Conservation (phyloP, 148 eudicot species). For the Chenopodium suecicum region DNA sequence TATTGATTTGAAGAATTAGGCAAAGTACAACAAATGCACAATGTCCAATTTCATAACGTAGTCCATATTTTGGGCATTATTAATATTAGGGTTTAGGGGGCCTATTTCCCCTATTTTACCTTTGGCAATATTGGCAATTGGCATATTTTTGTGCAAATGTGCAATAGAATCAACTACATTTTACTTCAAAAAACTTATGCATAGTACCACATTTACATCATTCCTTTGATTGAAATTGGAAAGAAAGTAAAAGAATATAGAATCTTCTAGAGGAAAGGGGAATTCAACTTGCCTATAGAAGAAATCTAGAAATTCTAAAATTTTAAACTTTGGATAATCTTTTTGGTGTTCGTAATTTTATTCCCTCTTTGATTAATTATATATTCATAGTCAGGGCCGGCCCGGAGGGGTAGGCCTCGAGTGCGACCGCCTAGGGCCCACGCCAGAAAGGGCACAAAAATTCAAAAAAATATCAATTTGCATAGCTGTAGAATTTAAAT, state of each 20-base stretch:
- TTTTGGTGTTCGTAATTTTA: neutral
- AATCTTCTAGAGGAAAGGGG: neutral
- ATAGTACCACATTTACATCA: constrained; percentile 3
- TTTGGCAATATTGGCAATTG: neutral
- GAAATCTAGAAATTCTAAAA: neutral
- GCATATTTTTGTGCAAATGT: constrained; percentile 3
- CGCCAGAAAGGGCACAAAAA: too few species aligned
- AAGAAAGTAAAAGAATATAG: constrained; percentile 5
- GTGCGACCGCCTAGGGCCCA: too few species aligned
- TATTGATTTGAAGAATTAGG: constrained; percentile 13
- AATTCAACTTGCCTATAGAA: constrained; percentile 9
- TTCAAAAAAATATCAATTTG: too few species aligned
- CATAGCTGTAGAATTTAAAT: too few species aligned
- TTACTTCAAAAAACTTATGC: neutral
- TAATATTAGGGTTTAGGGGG: neutral
- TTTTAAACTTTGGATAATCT: neutral
- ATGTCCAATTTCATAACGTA: neutral
- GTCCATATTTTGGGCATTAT: constrained; percentile 10
- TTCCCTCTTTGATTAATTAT: neutral
- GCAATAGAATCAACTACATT: neutral
- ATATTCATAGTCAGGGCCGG: neutral
- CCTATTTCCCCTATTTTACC: neutral
- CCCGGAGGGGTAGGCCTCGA: too few species aligned
- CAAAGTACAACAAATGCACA: neutral
- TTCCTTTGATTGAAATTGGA: constrained; percentile 7